A percentile compares a stretch with the other conserved stretches of the same genome.
phyloP scores from a whole-genome alignment of 805 yeast genomes.

The Metschnikowia cubensis region DNA sequence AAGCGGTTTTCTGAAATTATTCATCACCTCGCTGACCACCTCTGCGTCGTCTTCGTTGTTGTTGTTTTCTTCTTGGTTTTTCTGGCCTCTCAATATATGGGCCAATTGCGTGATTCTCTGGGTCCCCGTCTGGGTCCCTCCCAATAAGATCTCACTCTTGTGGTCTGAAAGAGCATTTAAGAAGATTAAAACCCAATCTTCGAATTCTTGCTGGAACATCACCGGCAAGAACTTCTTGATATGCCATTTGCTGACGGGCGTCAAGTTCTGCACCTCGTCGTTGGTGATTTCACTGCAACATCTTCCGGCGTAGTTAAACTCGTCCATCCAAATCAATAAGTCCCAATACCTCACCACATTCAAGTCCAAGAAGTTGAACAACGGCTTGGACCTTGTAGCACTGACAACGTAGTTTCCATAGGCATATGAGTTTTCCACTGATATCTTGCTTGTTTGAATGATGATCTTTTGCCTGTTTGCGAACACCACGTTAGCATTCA shows the following conservation, averaged over 20 bases:
- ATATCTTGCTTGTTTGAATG: slow-evolving; percentile 66
- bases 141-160: slow-evolving; percentile 41
- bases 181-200: slow-evolving; percentile 78
- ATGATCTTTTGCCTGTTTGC: slow-evolving; percentile 76
- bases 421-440: slow-evolving; percentile 86
- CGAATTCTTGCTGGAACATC: slow-evolving; percentile 76
- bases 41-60: slow-evolving; percentile 36
- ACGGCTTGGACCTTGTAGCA: slow-evolving; percentile 72
- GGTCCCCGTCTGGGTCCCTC: slow-evolving; percentile 38
- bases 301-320: slow-evolving; percentile 79
- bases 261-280: slow-evolving; percentile 41
- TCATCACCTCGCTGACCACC: slow-evolving; percentile 46
- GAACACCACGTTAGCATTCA: slow-evolving; percentile 77
- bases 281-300: slow-evolving; percentile 44
- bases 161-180: slow-evolving; percentile 62
- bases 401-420: slow-evolving; percentile 81
- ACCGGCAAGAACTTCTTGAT: slow-evolving; percentile 68
- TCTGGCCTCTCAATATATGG: slow-evolving; percentile 45
- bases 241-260: slow-evolving; percentile 71
- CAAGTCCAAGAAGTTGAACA: slow-evolving; percentile 79
- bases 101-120: slow-evolving; percentile 70
- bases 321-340: slow-evolving; percentile 91
- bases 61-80: slow-evolving; percentile 24
- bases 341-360: slow-evolving; percentile 84
- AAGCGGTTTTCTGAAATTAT: slow-evolving; percentile 58